Conservation (phyloP, 306 rosid genomes). For the Cajanus cajan region DNA sequence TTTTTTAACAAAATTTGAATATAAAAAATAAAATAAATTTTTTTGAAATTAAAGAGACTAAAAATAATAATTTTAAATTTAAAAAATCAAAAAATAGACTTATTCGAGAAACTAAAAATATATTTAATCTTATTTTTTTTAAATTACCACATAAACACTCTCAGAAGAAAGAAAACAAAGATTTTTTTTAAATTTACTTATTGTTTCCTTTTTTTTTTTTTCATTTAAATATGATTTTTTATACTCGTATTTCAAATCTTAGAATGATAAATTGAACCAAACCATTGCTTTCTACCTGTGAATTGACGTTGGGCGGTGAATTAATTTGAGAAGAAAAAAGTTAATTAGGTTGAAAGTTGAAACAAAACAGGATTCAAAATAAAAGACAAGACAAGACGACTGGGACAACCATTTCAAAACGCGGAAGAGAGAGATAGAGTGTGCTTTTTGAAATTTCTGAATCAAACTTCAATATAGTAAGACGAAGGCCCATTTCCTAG, state of each 20-base stretch:
- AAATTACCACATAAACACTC: too few species aligned
- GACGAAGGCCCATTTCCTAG: constrained; percentile 4
- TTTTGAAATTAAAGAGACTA: too few species aligned
- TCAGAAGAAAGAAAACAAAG: too few species aligned
- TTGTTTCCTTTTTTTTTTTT: too few species aligned
- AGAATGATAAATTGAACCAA: background rate
- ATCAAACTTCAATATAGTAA: constrained; percentile 15
- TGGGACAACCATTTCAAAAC: constrained; percentile 32
- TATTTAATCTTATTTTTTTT: too few species aligned
- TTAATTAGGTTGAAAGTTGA: constrained; percentile 11
- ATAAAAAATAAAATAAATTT: too few species aligned
- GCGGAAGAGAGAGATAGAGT: constrained; percentile 24
- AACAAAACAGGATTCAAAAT: constrained; percentile 37
- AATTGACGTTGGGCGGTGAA: constrained; percentile 4
- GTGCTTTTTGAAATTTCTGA: constrained; percentile 34
- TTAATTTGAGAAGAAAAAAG: background rate
- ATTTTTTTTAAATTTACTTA: too few species aligned
- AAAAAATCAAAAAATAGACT: too few species aligned
- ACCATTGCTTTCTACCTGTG: background rate
- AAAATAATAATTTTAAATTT: too few species aligned
- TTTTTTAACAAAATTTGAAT: too few species aligned
- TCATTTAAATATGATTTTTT: too few species aligned
- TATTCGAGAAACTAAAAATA: too few species aligned
- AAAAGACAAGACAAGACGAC: constrained; percentile 18
- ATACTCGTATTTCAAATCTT: background rate